These are phyloP conservation scores for Ceratorhiza oryzae-sativae DNA, from an alignment of 1,284 basidiomycete species.

Conservation along the genomic window DNA sequence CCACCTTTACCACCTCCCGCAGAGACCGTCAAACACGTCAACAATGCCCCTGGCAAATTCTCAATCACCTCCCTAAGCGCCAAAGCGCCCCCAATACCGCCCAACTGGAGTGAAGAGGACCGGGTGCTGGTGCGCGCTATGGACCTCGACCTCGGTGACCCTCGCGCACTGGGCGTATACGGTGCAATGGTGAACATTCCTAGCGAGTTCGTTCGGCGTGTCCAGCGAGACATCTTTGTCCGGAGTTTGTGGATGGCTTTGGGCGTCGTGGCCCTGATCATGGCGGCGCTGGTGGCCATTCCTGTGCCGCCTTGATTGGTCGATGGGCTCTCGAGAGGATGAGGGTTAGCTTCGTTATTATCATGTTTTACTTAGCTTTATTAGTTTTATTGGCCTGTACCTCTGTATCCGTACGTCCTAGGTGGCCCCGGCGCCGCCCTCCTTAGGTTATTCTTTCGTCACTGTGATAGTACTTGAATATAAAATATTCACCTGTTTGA, in stretches of 20 bases:
- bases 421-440: neutral
- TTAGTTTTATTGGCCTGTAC: neutral
- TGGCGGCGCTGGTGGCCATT: slow-evolving; percentile 13
- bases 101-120: neutral
- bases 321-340: neutral
- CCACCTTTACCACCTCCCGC: neutral
- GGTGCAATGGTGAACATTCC: slow-evolving; percentile 30
- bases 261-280: neutral
- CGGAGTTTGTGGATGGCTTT: slow-evolving; percentile 7
- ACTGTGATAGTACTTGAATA: neutral
- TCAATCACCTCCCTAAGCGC: slow-evolving; percentile 7
- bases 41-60: neutral
- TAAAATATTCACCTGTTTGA: neutral
- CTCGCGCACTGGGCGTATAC: slow-evolving; percentile 17
- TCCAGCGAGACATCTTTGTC: slow-evolving; percentile 15
- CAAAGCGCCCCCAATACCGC: neutral
- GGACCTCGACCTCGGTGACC: slow-evolving; percentile 29
- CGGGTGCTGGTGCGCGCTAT: neutral
- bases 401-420: neutral
- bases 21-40: neutral
- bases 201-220: neutral
- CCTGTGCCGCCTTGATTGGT: slow-evolving; percentile 9
- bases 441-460: neutral
- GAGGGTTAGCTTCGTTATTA: neutral
- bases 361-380: neutral